These are phyloP conservation scores for Bruguiera sexangula DNA, from an alignment of 345 rosid species.

Conservation along the genomic window DNA sequence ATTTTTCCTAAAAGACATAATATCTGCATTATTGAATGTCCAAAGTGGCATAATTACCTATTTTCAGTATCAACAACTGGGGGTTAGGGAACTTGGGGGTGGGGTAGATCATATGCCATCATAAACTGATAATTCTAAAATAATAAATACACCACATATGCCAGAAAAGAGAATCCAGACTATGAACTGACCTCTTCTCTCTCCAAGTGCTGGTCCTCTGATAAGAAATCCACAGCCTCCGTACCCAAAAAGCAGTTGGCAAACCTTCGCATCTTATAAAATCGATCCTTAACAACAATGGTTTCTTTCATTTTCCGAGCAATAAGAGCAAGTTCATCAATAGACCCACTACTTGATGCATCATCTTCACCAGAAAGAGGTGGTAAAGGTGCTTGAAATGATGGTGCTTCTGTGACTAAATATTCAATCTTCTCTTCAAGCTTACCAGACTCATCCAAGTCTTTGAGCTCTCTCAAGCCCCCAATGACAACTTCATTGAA, in stretches of 20 bases:
- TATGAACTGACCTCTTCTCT: slow-evolving; percentile 58
- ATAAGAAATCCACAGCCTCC: slow-evolving; percentile 72
- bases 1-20: too few species aligned
- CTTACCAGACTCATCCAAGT: slow-evolving; percentile 56
- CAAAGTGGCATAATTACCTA: too few species aligned
- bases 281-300: slow-evolving; percentile 63
- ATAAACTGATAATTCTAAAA: not conserved
- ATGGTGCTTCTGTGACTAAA: slow-evolving; percentile 53
- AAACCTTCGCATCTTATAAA: slow-evolving; percentile 69
- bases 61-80: too few species aligned
- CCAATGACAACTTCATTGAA: slow-evolving; percentile 72
- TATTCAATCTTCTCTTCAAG: slow-evolving; percentile 65
- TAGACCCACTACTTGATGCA: slow-evolving; percentile 46
- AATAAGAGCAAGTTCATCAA: slow-evolving; percentile 76
- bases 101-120: not conserved
- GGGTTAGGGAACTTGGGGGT: too few species aligned
- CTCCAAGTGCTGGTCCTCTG: slow-evolving; percentile 63
- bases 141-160: not conserved
- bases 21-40: too few species aligned
- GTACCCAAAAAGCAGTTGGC: slow-evolving; percentile 68
- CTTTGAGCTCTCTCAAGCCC: slow-evolving; percentile 53
- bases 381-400: slow-evolving; percentile 64
- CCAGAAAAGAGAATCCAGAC: not conserved
- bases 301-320: slow-evolving; percentile 72
- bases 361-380: slow-evolving; percentile 95